Evolutionary conservation across 139 green algal genomes (phyloP), one percentile per base, ranked within the genome.

Genomic region (Tetratostichococcus sp.): DNA sequence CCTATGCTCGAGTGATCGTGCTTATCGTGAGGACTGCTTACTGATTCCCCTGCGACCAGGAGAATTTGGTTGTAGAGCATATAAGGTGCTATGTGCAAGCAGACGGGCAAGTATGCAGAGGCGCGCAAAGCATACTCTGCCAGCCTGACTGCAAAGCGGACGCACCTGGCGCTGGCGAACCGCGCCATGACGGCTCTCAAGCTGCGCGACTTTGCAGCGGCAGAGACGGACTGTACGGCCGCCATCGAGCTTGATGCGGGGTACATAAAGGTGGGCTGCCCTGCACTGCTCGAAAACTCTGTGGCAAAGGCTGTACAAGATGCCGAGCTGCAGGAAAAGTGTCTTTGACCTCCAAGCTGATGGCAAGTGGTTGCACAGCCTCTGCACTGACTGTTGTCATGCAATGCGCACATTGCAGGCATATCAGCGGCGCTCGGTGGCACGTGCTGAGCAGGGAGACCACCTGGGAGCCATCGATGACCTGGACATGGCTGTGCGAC

Each of bases 151-250:
- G 26, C 84, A 17, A 39, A 86, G 43, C 82, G 86, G 25, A 87
- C 72, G 11, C 83, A 75, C 65, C 35, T 87, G n/a, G 85, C 83
- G 0, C 81, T 85, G 32, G 86, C 86, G 65, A 95, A 95, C 77
- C 76, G 89, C 0, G 90, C 90, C 35, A 89, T 94, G 82, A 86
- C 85, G 1, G 26, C 70, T 22, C 82, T 95, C 2, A 93, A 91
- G 77, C 71, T 89, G 34, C 43, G 76, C 4, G 69, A 85, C 67
- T 75, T 65, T 32, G 71, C 34, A 5, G 57, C 77, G 31, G 87
- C 89, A 11, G 89, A 89, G 75, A 62, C 80, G 32, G 91, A 95
- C 79, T 89, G 85, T 74, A 84, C 30, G 1, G 39, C 35, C 31
- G 87, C 89, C 11, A 71, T 96, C 43, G n/a, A 19, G 14, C 77